phyloP scores from a whole-genome alignment of 2,329 filamentous ascomycete genomes.

The Claviceps cyperi region DNA sequence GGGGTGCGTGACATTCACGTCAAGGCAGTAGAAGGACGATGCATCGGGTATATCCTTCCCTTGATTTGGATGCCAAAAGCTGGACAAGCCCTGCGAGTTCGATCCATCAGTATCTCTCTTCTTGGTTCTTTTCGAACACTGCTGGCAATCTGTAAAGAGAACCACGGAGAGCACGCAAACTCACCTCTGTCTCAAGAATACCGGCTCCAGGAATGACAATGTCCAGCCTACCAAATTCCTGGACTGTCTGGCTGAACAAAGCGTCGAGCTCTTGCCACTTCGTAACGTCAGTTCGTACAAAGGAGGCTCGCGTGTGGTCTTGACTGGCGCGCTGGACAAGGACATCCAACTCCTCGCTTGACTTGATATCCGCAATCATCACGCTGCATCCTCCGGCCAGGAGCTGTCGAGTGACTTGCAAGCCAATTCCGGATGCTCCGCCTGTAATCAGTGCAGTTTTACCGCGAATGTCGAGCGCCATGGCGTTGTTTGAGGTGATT shows the following conservation, averaged over 20 bases:
- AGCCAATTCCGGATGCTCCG: slow-evolving; percentile 17
- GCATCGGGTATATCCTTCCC: slow-evolving; percentile 1
- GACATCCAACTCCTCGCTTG: slow-evolving; percentile 17
- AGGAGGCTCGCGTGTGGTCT: slow-evolving; percentile 15
- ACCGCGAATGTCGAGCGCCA: slow-evolving; percentile 6
- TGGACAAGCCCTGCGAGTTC: slow-evolving; percentile 1
- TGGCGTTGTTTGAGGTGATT: not conserved
- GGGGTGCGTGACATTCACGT: slow-evolving; percentile 19
- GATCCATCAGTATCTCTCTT: no score
- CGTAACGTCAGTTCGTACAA: slow-evolving; percentile 22
- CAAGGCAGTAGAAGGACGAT: slow-evolving; percentile 7
- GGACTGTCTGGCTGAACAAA: slow-evolving; percentile 15
- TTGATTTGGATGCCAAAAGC: slow-evolving; percentile 1
- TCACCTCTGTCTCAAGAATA: slow-evolving; percentile 2
- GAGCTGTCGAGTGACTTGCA: slow-evolving; percentile 20
- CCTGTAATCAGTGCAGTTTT: slow-evolving; percentile 5
- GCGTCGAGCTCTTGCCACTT: slow-evolving; percentile 16
- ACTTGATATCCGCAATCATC: slow-evolving; percentile 20
- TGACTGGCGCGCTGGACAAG: not conserved
- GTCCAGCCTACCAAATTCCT: slow-evolving; percentile 3
- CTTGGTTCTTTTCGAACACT: no score
- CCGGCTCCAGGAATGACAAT: slow-evolving; percentile 4
- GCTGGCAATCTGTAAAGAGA: not conserved
- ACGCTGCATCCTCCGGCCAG: slow-evolving; percentile 21
- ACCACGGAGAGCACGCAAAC: not conserved